A percentile compares a stretch with the other conserved stretches of the same genome.
Evolutionary conservation across 1,284 basidiomycete genomes (phyloP).

Genomic region (Leccinum cinnamomeum): DNA sequence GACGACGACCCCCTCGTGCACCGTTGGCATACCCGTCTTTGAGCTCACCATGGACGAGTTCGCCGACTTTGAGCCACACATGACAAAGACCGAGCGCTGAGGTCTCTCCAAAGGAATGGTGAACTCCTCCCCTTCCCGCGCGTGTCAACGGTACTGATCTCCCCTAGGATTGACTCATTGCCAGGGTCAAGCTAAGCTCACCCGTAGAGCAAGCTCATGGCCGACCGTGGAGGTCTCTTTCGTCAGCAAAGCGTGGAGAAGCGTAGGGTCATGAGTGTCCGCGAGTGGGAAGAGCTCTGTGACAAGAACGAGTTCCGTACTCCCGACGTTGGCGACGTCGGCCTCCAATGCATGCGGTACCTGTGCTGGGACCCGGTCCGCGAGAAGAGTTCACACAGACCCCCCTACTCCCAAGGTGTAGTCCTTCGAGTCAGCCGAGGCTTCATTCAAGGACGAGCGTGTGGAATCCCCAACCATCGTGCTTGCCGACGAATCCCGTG

Average conservation of each 20-base stretch:
- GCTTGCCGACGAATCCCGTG: slow-evolving; percentile 3
- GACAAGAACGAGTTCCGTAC: slow-evolving; percentile 64
- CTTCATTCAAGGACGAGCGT: slow-evolving; percentile 30
- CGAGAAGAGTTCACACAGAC: slow-evolving; percentile 18
- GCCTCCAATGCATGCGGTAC: slow-evolving; percentile 46
- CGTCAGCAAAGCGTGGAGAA: slow-evolving; percentile 91
- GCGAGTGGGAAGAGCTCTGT: slow-evolving; percentile 82
- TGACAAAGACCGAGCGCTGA: slow-evolving; percentile 73
- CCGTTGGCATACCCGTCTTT: slow-evolving; percentile 90
- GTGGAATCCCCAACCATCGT: slow-evolving; percentile 30
- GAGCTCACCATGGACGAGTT: slow-evolving; percentile 89
- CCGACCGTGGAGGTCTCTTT: slow-evolving; percentile 82
- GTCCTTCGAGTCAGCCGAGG: slow-evolving; percentile 29
- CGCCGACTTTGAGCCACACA: slow-evolving; percentile 70
- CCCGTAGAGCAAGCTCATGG: slow-evolving; percentile 93
- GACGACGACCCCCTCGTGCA: slow-evolving; percentile 81
- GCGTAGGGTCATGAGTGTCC: slow-evolving; percentile 74
- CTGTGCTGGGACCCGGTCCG: slow-evolving; percentile 32
- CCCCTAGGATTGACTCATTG: slow-evolving; percentile 61
- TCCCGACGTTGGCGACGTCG: slow-evolving; percentile 67
- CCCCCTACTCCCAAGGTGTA: slow-evolving; percentile 14
- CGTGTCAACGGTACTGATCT: slow-evolving; percentile 5
- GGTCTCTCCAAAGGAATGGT: slow-evolving; percentile 88
- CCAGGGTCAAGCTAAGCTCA: slow-evolving; percentile 76
- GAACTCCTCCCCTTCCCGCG: slow-evolving; percentile 29